Conservation (phyloP, 1,284 basidiomycete species). For the Termitomyces sp. region DNA sequence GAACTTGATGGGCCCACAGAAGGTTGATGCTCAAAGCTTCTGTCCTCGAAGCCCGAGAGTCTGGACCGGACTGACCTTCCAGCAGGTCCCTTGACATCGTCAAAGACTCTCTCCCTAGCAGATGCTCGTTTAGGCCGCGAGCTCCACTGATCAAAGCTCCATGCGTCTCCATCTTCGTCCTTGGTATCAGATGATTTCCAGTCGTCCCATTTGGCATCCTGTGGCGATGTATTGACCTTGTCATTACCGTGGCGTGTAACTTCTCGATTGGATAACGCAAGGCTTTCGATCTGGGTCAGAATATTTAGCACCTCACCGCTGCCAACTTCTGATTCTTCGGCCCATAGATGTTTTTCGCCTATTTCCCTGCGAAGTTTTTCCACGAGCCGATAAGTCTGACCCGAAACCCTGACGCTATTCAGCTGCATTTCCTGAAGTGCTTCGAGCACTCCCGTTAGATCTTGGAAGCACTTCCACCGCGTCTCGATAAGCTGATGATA, state of each 20-base stretch:
- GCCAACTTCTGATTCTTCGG: constrained; percentile 40
- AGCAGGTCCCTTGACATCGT: not conserved
- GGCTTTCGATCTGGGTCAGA: constrained; percentile 34
- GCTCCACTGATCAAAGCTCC: constrained; percentile 41
- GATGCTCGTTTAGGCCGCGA: not conserved
- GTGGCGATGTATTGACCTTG: not conserved
- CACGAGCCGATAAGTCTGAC: constrained; percentile 53
- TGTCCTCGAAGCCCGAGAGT: not conserved
- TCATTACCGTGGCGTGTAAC: too few species aligned
- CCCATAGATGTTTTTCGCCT: constrained; percentile 45
- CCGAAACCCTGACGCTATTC: constrained; percentile 68
- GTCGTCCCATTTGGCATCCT: constrained; percentile 29
- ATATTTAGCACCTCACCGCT: constrained; percentile 36
- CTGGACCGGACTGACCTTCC: not conserved
- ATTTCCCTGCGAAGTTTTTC: constrained; percentile 65
- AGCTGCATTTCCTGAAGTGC: constrained; percentile 77
- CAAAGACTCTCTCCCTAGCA: not conserved
- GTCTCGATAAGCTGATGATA: constrained; percentile 84
- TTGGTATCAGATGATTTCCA: constrained; percentile 33
- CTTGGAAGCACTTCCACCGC: constrained; percentile 77
- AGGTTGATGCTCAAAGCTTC: not conserved
- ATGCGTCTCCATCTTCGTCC: constrained; percentile 25
- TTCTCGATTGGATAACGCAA: constrained; percentile 19
- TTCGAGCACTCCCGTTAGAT: constrained; percentile 67
- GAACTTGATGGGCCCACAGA: not conserved